A percentile compares a stretch with the other conserved stretches of the same genome.
Evolutionary conservation across 2,329 filamentous ascomycete species (phyloP).

Genomic region (Stemphylium vesicarium): DNA sequence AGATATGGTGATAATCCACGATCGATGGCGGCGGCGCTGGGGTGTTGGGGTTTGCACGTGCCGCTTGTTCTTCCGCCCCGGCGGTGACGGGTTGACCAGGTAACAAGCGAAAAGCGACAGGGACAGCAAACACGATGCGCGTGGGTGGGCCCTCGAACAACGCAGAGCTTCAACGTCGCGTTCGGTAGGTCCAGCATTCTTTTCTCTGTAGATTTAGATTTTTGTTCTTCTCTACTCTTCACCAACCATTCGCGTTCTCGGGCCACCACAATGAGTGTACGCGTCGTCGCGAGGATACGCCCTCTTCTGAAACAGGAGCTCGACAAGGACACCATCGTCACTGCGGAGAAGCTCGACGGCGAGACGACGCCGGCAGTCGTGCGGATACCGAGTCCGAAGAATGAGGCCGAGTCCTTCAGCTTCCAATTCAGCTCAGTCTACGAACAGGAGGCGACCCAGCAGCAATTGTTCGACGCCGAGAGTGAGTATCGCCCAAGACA

Average conservation of each 20-base stretch:
- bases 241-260: constrained; percentile 15
- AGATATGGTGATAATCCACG: not conserved
- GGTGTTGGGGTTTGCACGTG: constrained; percentile 22
- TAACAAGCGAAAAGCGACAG: constrained; percentile 26
- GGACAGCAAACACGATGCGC: constrained; percentile 33
- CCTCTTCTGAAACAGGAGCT: constrained; percentile 85
- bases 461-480: constrained; percentile 87
- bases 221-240: constrained; percentile 26
- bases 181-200: constrained; percentile 38
- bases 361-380: constrained; percentile 66
- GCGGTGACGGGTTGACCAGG: constrained; percentile 26
- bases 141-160: constrained; percentile 25
- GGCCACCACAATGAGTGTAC: constrained; percentile 63
- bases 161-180: constrained; percentile 39
- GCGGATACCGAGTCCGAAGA: constrained; percentile 92
- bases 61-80: constrained; percentile 14
- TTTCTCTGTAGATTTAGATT: constrained; percentile 35
- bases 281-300: constrained; percentile 89
- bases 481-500: constrained; percentile 57
- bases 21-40: not conserved
- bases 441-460: constrained; percentile 78
- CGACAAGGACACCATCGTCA: constrained; percentile 86
- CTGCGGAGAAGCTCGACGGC: constrained; percentile 56
- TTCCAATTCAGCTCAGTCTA: constrained; percentile 97
- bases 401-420: constrained; percentile 86